Percentiles rank a stretch among this genome's conserved stretches.
These are phyloP conservation scores for Ustilago shanxiensis DNA, from an alignment of 1,284 basidiomycete species.

Conservation along the genomic window DNA sequence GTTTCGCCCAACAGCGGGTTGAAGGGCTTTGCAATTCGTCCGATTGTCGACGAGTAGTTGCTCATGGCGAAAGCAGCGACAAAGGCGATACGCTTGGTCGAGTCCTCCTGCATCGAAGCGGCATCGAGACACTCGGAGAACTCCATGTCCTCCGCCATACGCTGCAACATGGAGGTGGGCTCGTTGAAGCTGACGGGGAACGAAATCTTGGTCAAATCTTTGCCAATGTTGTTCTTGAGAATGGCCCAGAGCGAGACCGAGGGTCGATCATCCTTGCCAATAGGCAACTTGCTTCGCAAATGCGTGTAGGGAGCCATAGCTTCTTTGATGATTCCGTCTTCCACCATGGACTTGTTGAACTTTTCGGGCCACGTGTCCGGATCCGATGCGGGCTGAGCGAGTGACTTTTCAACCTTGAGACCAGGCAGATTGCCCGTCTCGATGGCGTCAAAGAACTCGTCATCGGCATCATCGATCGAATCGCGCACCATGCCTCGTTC, in stretches of 20 bases:
- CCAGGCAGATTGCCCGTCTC: slow-evolving; percentile 75
- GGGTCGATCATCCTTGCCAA: slow-evolving; percentile 84
- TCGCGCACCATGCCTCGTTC: slow-evolving; percentile 33
- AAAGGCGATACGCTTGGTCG: slow-evolving; percentile 86
- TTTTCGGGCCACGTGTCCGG: slow-evolving; percentile 37
- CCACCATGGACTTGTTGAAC: slow-evolving; percentile 52
- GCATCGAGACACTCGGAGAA: slow-evolving; percentile 76
- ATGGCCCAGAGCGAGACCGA: slow-evolving; percentile 94
- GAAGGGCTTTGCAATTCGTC: slow-evolving; percentile 69
- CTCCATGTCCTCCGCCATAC: slow-evolving; percentile 73
- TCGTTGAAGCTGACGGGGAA: slow-evolving; percentile 95
- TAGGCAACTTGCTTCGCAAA: slow-evolving; percentile 78
- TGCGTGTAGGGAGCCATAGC: slow-evolving; percentile 74
- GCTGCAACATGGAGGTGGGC: slow-evolving; percentile 82
- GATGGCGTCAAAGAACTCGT: slow-evolving; percentile 98
- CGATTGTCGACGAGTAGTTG: slow-evolving; percentile 94
- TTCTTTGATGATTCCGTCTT: slow-evolving; percentile 24
- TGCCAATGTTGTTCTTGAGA: slow-evolving; percentile 94
- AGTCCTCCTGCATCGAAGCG: slow-evolving; percentile 82
- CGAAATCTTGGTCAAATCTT: slow-evolving; percentile 94
- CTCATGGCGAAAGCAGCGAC: slow-evolving; percentile 98
- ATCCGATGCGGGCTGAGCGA: slow-evolving; percentile 35
- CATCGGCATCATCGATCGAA: slow-evolving; percentile 81
- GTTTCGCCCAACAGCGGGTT: slow-evolving; percentile 79
- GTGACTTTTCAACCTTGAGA: slow-evolving; percentile 58